A percentile compares a stretch with the other conserved stretches of the same genome.
Conservation (phyloP, 495 filamentous ascomycete genomes). For the Penicillium waksmanii region DNA sequence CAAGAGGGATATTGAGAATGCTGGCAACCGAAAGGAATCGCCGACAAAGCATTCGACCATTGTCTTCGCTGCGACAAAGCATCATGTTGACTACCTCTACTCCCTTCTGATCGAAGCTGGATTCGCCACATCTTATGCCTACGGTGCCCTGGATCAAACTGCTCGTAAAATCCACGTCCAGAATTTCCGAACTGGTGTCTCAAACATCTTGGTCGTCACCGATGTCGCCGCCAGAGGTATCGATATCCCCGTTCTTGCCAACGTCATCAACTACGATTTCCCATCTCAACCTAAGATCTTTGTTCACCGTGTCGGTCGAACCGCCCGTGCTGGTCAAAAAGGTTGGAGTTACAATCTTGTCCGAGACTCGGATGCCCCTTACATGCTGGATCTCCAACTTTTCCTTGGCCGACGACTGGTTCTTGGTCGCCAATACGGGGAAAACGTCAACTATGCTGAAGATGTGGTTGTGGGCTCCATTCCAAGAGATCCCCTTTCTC, state of each 20-base stretch:
- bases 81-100: conserved; percentile 95
- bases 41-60: conserved; percentile 79
- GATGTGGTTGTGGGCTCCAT: conserved; percentile 81
- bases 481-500: conserved; percentile 68
- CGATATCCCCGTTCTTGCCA: conserved; percentile 93
- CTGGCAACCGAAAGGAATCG: conserved; percentile 40
- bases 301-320: conserved; percentile 93
- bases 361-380: conserved; percentile 81
- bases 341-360: conserved; percentile 97
- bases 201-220: conserved; percentile 94
- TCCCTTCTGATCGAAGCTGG: conserved; percentile 71
- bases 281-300: conserved; percentile 96
- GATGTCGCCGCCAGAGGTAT: conserved; percentile 97
- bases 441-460: conserved; percentile 68
- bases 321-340: conserved; percentile 85
- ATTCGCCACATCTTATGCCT: conserved; percentile 88
- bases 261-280: conserved; percentile 99
- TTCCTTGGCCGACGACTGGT: conserved; percentile 84
- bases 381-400: conserved; percentile 91
- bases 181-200: conserved; percentile 79
- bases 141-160: conserved; percentile 90
- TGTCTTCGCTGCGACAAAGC: conserved; percentile 91
- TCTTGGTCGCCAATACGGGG: conserved; percentile 58
- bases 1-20: conserved; percentile 58
- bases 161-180: conserved; percentile 89